Evolutionary conservation across 2,329 filamentous ascomycete genomes (phyloP).

Genomic region (Ophiostoma tasmaniense): DNA sequence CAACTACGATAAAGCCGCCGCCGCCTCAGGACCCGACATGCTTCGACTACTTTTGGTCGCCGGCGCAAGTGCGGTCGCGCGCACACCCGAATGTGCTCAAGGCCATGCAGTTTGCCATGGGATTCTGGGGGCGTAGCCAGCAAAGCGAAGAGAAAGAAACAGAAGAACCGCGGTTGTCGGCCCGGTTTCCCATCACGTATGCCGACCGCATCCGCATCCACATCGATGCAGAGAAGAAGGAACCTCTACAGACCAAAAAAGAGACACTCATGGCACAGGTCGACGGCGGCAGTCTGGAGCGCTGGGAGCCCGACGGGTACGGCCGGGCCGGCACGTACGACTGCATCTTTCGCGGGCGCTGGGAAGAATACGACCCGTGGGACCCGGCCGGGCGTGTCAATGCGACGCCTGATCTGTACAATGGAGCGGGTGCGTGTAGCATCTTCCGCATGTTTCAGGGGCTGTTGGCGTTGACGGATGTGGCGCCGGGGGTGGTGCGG

Average conservation of each 20-base stretch:
- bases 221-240: constrained; percentile 36
- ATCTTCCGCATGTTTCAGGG: constrained; percentile 54
- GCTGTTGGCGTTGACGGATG: constrained; percentile 44
- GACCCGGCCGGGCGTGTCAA: constrained; percentile 44
- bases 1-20: constrained; percentile 40
- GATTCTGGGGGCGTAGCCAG: constrained; percentile 45
- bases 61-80: constrained; percentile 58
- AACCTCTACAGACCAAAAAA: constrained; percentile 23
- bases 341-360: constrained; percentile 44
- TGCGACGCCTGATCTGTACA: constrained; percentile 49
- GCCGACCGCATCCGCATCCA: constrained; percentile 62
- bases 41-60: constrained; percentile 67
- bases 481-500: constrained; percentile 40
- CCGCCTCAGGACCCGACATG: constrained; percentile 57
- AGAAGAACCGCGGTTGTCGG: constrained; percentile 23
- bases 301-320: constrained; percentile 64
- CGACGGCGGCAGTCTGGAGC: constrained; percentile 62
- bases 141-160: background rate
- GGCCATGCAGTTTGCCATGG: constrained; percentile 58
- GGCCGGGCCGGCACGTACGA: constrained; percentile 49
- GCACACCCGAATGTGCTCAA: constrained; percentile 55
- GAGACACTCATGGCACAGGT: constrained; percentile 55
- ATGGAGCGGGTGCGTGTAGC: constrained; percentile 48
- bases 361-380: constrained; percentile 51
- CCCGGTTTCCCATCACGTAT: constrained; percentile 56